A percentile compares a stretch with the other conserved stretches of the same genome.
phyloP scores from a whole-genome alignment of 2,329 filamentous ascomycete genomes.

The Lachnellula hyalina region DNA sequence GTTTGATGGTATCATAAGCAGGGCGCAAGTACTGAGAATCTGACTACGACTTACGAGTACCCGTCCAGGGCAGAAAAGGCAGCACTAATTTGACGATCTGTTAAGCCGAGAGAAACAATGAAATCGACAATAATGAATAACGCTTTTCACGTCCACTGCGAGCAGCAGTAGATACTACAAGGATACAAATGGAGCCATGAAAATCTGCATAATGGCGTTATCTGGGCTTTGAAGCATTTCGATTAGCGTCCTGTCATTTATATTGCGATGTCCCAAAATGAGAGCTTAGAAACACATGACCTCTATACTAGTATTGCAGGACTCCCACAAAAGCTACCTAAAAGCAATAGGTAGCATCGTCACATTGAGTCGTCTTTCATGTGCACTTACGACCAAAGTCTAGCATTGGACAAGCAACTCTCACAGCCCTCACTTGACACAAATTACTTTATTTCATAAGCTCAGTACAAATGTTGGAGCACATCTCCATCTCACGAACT shows the following conservation, averaged over 20 bases:
- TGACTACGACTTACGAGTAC: slow-evolving; percentile 11
- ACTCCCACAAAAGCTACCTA: slow-evolving; percentile 17
- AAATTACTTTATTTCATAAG: slow-evolving; percentile 10
- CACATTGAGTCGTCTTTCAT: slow-evolving; percentile 7
- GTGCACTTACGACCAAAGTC: background rate
- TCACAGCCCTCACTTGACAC: slow-evolving; percentile 7
- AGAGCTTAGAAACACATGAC: slow-evolving; percentile 2
- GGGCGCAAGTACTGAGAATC: slow-evolving; percentile 27
- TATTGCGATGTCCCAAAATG: slow-evolving; percentile 5
- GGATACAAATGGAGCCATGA: background rate
- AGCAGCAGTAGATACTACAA: background rate
- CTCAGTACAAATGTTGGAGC: background rate
- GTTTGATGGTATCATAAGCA: slow-evolving; percentile 57
- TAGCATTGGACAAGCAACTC: slow-evolving; percentile 6
- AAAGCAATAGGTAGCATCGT: slow-evolving; percentile 8
- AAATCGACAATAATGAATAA: too few species aligned
- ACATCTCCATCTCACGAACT: background rate
- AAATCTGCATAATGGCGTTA: slow-evolving; percentile 18
- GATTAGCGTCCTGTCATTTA: slow-evolving; percentile 6
- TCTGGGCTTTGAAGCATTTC: slow-evolving; percentile 7
- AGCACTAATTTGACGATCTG: too few species aligned
- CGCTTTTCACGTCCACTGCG: too few species aligned
- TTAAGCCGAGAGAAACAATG: too few species aligned
- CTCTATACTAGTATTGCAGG: slow-evolving; percentile 2
- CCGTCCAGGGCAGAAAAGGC: background rate